Conservation (phyloP, 2,329 filamentous ascomycete species). For the Cytospora mali region DNA sequence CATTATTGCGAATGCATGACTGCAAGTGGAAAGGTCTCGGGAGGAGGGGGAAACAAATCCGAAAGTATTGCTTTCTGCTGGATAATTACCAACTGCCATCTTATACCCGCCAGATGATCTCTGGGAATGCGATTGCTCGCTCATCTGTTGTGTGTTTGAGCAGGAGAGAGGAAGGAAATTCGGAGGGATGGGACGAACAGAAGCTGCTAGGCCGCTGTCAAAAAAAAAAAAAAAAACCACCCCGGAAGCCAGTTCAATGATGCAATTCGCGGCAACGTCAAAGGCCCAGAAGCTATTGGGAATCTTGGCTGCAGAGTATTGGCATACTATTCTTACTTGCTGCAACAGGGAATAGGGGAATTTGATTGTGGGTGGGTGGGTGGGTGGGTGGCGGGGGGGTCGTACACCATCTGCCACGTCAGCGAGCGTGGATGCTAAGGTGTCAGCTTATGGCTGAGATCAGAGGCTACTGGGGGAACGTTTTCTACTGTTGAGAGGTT, state of each 20-base stretch:
- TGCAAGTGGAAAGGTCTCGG: neutral
- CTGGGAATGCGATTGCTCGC: neutral
- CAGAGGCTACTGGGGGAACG: neutral
- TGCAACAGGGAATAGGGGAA: neutral
- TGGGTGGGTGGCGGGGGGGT: no score
- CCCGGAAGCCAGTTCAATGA: no score
- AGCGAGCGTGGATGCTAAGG: neutral
- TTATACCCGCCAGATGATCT: neutral
- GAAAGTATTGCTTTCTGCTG: neutral
- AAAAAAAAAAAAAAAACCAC: no score
- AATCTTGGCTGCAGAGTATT: neutral
- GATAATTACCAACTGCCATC: neutral
- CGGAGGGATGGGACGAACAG: neutral
- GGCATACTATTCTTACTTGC: neutral
- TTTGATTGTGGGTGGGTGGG: neutral
- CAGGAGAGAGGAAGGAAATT: neutral
- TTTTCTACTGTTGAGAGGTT: neutral
- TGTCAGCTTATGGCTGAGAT: neutral
- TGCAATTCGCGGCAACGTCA: neutral
- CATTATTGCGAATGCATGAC: neutral
- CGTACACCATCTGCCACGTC: neutral
- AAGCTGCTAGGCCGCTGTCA: no score
- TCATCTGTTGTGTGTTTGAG: neutral
- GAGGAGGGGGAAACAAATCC: no score
- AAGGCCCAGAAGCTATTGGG: neutral